These are phyloP conservation scores for Linum tenue DNA, from an alignment of 345 rosid genomes.

Conservation along the genomic window DNA sequence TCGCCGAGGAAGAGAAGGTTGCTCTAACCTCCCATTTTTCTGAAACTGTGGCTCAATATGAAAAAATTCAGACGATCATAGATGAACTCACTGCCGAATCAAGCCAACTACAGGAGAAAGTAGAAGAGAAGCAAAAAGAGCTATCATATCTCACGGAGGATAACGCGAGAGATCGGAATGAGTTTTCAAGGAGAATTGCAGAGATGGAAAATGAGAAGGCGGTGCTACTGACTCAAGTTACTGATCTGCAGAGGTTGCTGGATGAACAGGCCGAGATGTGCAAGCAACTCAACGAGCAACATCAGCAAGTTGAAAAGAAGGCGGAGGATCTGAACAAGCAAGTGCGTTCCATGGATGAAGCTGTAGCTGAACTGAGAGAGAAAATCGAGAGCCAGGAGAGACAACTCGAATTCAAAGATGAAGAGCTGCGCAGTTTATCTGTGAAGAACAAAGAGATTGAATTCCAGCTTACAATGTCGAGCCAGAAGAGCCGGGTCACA, in stretches of 20 bases:
- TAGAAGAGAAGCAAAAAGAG: background rate
- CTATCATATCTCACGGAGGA: background rate
- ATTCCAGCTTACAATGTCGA: conserved; percentile 78
- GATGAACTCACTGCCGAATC: background rate
- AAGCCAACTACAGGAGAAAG: background rate
- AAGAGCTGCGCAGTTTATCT: conserved; percentile 33
- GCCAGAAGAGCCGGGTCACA: conserved; percentile 85
- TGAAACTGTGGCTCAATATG: background rate
- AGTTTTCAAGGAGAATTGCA: background rate
- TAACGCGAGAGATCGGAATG: background rate
- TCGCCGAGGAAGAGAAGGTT: conserved; percentile 42
- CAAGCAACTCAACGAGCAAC: conserved; percentile 31
- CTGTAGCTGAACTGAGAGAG: conserved; percentile 36
- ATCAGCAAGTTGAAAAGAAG: conserved; percentile 18
- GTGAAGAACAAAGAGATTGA: conserved; percentile 9
- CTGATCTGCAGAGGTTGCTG: background rate
- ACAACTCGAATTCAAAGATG: conserved; percentile 68
- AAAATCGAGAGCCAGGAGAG: conserved; percentile 51
- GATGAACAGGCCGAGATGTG: conserved; percentile 2
- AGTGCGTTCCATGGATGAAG: conserved; percentile 19
- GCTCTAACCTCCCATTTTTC: conserved; percentile 27
- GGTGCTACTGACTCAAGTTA: background rate
- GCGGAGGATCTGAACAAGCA: conserved; percentile 9
- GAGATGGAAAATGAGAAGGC: background rate
- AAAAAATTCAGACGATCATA: background rate